Percentiles rank a stretch among this genome's conserved stretches.
phyloP scores from a whole-genome alignment of 1,284 basidiomycete genomes.

The Moesziomyces sp. region DNA sequence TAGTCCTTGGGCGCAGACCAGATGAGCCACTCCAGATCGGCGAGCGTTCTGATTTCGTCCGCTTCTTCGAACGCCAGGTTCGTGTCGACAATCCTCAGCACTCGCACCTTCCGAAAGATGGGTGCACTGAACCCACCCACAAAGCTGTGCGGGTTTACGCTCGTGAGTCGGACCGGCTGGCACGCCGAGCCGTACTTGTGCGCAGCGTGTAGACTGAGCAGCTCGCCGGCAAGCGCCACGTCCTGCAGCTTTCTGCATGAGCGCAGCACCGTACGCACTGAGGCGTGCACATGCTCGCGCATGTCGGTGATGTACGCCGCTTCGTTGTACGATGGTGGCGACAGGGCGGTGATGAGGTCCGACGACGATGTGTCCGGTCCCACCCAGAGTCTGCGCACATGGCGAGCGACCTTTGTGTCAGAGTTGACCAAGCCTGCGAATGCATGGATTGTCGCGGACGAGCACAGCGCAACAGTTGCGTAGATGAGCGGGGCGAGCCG shows the following conservation, averaged over 20 bases:
- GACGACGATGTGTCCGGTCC: constrained; percentile 53
- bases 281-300: constrained; percentile 40
- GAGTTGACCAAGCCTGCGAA: constrained; percentile 43
- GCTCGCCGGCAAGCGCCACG: constrained; percentile 60
- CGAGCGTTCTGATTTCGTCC: constrained; percentile 57
- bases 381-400: constrained; percentile 58
- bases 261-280: constrained; percentile 52
- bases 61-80: constrained; percentile 62
- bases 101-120: constrained; percentile 57
- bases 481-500: constrained; percentile 47
- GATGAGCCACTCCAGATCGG: constrained; percentile 50
- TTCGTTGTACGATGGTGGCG: constrained; percentile 50
- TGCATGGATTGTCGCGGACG: constrained; percentile 31
- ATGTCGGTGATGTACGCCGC: constrained; percentile 41
- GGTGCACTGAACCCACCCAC: constrained; percentile 61
- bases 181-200: constrained; percentile 62
- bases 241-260: constrained; percentile 58
- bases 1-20: constrained; percentile 62
- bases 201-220: constrained; percentile 54
- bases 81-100: constrained; percentile 57
- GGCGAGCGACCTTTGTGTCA: constrained; percentile 40
- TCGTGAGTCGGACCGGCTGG: constrained; percentile 57
- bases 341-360: constrained; percentile 58
- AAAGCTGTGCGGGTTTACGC: constrained; percentile 65
- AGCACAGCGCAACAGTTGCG: constrained; percentile 31